A percentile compares a stretch with the other conserved stretches of the same genome.
These are phyloP conservation scores for Helotiales sp. DNA, from an alignment of 2,329 filamentous ascomycete genomes.

Conservation along the genomic window DNA sequence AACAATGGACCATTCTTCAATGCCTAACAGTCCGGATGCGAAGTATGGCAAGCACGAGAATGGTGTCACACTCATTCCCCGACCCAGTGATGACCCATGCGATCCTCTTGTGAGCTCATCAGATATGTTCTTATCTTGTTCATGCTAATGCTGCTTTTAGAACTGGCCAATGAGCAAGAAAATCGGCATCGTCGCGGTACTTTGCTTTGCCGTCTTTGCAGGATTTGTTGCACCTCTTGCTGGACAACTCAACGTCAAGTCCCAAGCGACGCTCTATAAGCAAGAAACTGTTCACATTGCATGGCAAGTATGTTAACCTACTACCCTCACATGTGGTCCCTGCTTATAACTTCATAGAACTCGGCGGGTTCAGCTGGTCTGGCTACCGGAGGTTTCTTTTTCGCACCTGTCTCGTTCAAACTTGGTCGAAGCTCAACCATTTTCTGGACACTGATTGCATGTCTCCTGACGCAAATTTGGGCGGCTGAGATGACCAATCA, in stretches of 20 bases:
- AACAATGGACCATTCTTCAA: background rate
- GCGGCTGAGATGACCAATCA: constrained; percentile 38
- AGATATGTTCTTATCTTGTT: background rate
- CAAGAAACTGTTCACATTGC: constrained; percentile 36
- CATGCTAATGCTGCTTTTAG: constrained; percentile 16
- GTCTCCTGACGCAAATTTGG: constrained; percentile 40
- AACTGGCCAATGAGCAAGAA: constrained; percentile 39
- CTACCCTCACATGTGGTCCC: too few species aligned
- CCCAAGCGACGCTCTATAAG: constrained; percentile 38
- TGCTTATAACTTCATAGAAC: constrained; percentile 25
- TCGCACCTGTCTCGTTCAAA: constrained; percentile 38
- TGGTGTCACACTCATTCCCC: constrained; percentile 40
- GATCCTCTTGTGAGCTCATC: constrained; percentile 37
- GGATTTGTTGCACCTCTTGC: constrained; percentile 38
- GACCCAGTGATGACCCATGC: constrained; percentile 35
- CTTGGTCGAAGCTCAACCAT: constrained; percentile 41
- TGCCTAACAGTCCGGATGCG: background rate
- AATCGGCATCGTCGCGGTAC: constrained; percentile 33
- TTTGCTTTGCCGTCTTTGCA: constrained; percentile 40
- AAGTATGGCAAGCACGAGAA: constrained; percentile 11
- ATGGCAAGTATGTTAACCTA: constrained; percentile 33
- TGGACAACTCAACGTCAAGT: constrained; percentile 37
- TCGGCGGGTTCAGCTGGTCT: constrained; percentile 42
- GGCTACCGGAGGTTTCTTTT: constrained; percentile 40
- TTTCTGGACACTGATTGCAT: constrained; percentile 40